A percentile compares a stretch with the other conserved stretches of the same genome.
Conservation (phyloP, 2,329 filamentous ascomycete genomes). For the Tolypocladium amazonense region DNA sequence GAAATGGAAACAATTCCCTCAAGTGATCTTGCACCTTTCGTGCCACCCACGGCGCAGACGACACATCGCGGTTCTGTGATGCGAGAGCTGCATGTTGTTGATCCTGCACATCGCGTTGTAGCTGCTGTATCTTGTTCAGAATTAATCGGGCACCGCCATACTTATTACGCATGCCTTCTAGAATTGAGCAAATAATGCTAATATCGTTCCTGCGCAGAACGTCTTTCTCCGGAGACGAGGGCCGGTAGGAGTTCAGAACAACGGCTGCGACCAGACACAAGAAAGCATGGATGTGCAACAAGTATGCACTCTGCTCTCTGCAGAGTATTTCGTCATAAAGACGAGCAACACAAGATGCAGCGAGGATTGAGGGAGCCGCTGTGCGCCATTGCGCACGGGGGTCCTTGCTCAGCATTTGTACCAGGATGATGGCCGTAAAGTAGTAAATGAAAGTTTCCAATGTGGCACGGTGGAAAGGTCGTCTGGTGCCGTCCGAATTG, state of each 20-base stretch:
- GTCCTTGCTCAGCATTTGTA: background rate
- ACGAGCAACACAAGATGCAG: background rate
- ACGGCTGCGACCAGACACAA: background rate
- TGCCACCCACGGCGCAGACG: background rate
- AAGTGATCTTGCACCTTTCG: background rate
- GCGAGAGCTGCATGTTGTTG: background rate
- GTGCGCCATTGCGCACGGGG: background rate
- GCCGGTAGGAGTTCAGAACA: background rate
- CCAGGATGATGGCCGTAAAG: background rate
- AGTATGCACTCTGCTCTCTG: background rate
- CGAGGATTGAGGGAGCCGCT: background rate
- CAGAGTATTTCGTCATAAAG: background rate
- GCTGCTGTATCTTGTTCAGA: background rate
- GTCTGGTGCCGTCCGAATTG: background rate
- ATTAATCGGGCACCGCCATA: background rate
- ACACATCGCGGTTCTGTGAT: background rate
- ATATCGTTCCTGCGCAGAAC: background rate
- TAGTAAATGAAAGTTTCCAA: background rate
- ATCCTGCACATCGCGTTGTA: background rate
- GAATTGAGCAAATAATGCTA: background rate
- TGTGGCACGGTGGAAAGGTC: background rate
- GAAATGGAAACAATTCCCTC: background rate
- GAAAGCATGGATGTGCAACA: background rate
- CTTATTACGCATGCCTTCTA: background rate
- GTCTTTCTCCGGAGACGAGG: background rate